phyloP scores from a whole-genome alignment of 768 basidiomycete genomes.

The Postia placenta region DNA sequence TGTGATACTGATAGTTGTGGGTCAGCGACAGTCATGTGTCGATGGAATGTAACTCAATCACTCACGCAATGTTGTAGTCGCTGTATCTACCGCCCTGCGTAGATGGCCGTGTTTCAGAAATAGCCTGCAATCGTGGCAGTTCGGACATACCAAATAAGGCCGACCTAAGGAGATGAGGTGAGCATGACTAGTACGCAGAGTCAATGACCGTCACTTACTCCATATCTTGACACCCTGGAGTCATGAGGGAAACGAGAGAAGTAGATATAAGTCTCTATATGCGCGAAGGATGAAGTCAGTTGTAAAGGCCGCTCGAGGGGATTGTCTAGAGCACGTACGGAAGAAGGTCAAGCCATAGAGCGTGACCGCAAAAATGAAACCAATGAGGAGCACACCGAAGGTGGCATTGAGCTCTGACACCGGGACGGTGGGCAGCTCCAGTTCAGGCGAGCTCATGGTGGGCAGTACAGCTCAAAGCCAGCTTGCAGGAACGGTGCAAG shows the following conservation, averaged over 20 bases:
- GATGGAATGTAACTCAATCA: not conserved
- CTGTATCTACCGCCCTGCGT: constrained; percentile 18
- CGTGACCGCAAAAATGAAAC: constrained; percentile 21
- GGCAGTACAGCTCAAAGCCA: not conserved
- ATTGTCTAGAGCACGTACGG: constrained; percentile 12
- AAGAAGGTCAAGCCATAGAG: constrained; percentile 23
- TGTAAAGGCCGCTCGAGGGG: too few relatives aligned
- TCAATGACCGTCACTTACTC: constrained; percentile 4
- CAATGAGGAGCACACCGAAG: constrained; percentile 20
- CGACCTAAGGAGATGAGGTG: constrained; percentile 8
- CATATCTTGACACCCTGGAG: constrained; percentile 9
- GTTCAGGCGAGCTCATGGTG: not conserved
- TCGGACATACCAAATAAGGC: constrained; percentile 14
- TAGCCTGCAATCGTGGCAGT: not conserved
- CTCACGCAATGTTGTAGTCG: constrained; percentile 17
- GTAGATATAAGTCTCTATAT: constrained; percentile 19
- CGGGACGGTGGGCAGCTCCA: not conserved
- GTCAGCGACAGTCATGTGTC: too few relatives aligned
- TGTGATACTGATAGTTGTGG: constrained; percentile 14
- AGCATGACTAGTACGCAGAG: not conserved
- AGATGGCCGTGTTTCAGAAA: not conserved
- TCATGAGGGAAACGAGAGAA: constrained; percentile 19
- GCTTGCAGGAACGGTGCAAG: not conserved
- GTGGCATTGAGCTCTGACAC: constrained; percentile 13
- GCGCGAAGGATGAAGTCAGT: too few relatives aligned